A percentile compares a stretch with the other conserved stretches of the same genome.
These are phyloP conservation scores for Schizothecium vesticola DNA, from an alignment of 495 filamentous ascomycete species.

Conservation along the genomic window DNA sequence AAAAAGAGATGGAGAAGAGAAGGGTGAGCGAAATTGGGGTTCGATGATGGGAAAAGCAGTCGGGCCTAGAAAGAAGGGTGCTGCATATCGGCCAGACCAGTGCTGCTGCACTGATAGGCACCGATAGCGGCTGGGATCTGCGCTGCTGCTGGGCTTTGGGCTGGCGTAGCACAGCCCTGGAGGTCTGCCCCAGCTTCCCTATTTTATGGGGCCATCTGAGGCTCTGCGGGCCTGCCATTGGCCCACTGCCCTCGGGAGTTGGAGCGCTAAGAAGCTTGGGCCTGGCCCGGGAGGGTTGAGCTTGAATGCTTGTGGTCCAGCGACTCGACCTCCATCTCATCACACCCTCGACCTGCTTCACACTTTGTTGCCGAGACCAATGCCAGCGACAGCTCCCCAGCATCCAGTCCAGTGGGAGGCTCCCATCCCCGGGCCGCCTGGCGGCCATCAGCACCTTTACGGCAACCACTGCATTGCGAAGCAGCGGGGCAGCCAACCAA, in stretches of 20 bases:
- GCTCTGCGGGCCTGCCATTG: not conserved
- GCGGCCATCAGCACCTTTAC: not conserved
- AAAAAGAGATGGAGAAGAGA: slow-evolving; percentile 9
- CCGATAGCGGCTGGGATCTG: not conserved
- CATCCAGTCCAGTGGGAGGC: not conserved
- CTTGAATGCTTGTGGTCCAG: not conserved
- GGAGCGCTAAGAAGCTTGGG: slow-evolving; percentile 1
- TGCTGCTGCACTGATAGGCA: not conserved
- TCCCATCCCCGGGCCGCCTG: not conserved
- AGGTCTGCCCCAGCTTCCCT: not conserved
- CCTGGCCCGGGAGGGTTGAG: not conserved
- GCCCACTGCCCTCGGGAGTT: not conserved
- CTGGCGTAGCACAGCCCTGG: not conserved
- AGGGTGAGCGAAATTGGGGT: not conserved
- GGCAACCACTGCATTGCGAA: not conserved
- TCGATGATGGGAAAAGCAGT: not conserved
- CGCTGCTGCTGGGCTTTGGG: not conserved
- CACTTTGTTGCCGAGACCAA: not conserved
- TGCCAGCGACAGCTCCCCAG: not conserved
- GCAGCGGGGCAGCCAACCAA: not conserved
- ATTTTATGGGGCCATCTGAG: not conserved
- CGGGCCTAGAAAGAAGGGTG: not conserved
- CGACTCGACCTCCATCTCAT: not conserved
- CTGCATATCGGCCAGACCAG: not conserved
- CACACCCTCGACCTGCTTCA: not conserved